Percentiles rank a stretch among this genome's conserved stretches.
These are phyloP conservation scores for Fusarium verrucosum DNA, from an alignment of 2,329 filamentous ascomycete genomes.

Conservation along the genomic window DNA sequence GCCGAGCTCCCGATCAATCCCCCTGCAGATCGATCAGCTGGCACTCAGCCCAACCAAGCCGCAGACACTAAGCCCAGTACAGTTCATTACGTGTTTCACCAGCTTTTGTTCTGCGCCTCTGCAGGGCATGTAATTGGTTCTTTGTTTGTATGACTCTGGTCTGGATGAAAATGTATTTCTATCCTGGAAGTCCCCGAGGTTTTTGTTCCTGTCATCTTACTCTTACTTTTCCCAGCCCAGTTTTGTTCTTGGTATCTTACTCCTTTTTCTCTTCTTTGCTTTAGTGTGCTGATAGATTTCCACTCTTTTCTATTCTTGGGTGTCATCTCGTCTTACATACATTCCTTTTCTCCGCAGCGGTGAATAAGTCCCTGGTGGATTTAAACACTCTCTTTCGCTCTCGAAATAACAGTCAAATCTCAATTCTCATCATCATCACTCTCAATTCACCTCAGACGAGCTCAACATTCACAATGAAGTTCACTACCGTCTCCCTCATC, in stretches of 20 bases:
- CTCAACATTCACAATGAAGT: conserved; percentile 40
- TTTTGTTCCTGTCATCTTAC: neutral
- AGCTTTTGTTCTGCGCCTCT: conserved; percentile 12
- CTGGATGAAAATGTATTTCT: neutral
- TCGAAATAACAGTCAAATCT: neutral
- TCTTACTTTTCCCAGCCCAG: neutral
- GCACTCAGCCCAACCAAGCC: neutral
- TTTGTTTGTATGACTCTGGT: neutral
- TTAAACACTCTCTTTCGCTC: neutral
- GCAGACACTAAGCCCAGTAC: neutral
- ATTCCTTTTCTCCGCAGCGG: neutral
- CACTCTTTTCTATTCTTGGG: neutral
- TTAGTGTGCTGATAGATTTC: too few relatives aligned
- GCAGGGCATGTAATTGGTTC: conserved; percentile 10
- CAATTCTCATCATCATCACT: neutral
- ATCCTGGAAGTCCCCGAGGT: neutral
- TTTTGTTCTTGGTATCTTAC: neutral
- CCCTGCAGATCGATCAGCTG: conserved; percentile 14
- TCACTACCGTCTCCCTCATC: conserved; percentile 35
- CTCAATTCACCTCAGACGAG: neutral
- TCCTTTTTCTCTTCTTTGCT: neutral
- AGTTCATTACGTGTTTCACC: conserved; percentile 22
- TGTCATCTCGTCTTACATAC: neutral
- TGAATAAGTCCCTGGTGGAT: conserved; percentile 23
- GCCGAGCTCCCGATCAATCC: conserved; percentile 5